Base-by-base conservation (phyloP, 352 stramenopile species). In the Phytophthora aleatoria region DNA sequence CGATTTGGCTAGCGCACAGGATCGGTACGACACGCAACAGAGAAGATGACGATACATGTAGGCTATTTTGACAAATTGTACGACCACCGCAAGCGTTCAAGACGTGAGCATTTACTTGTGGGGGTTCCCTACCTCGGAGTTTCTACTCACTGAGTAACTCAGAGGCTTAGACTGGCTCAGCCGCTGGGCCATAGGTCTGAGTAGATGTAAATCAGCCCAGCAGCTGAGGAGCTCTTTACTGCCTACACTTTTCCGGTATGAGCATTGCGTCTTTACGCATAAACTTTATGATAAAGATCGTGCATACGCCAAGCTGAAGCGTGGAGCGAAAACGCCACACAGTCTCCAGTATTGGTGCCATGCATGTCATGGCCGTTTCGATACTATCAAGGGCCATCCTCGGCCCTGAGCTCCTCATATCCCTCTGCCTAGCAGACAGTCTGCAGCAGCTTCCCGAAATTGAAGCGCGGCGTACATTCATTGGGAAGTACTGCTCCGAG, bases 171-270 rank as follows among this genome's bases (percentile, higher is more conserved):
- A 20, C 20, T 20, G 20, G 20, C 20, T 20, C 20, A 20, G 20
- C 20, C 20, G 20, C 20, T 20, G 20, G 20, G 35, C 35, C 3
- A 13, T 15, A 3, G 10, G 35, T 15, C 12, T 15, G 10, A 8
- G 35, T 3, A n/a, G 35, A 7, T 6, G 26, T 50, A 20, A 55
- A 38, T 55, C 16, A 51, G 44, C 13, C 10, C 36, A 6, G 12
- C 44, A 54, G 57, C 59, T 56, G 42, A 33, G 44, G 11, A 69
- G 28, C 62, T 57, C 62, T 56, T 65, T 49, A 45, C 41, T 48
- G 48, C 49, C 55, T 69, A 69, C 62, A 69, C 55, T 69, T 69
- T 58, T 64, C 30, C 9, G 38, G 30, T 53, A 69, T 69, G 61
- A 38, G 50, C 61, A 12, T 7, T 48, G 20, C 42, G 42, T 48